A percentile compares a stretch with the other conserved stretches of the same genome.
phyloP scores from a whole-genome alignment of 345 rosid species.

The Salix koriyanagi region DNA sequence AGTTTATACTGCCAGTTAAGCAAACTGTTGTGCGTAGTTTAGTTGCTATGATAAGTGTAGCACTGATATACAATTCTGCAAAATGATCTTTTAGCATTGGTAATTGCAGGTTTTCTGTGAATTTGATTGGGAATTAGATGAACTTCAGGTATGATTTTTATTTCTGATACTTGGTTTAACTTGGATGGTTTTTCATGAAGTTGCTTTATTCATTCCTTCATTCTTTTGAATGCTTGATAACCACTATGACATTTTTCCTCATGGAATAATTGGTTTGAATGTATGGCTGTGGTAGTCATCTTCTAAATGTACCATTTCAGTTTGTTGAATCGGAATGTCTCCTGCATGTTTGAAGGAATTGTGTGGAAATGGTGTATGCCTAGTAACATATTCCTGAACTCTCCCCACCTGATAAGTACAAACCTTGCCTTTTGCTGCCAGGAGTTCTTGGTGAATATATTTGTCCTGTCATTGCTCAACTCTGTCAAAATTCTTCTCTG shows the following conservation, averaged over 20 bases:
- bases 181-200: slow-evolving; percentile 1
- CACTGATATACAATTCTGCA: background rate
- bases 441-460: background rate
- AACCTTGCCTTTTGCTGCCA: background rate
- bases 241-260: background rate
- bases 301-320: background rate
- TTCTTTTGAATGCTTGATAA: background rate
- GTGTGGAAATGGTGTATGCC: background rate
- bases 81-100: slow-evolving; percentile 18
- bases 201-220: background rate
- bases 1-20: background rate
- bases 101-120: slow-evolving; percentile 79
- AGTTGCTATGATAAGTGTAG: background rate
- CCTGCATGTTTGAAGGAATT: background rate
- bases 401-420: background rate
- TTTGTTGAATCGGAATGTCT: background rate
- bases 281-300: background rate
- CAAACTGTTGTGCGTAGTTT: background rate
- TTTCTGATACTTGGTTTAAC: slow-evolving; percentile 2
- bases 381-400: background rate
- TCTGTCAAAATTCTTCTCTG: background rate
- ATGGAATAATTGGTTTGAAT: background rate
- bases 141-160: slow-evolving; percentile 58
- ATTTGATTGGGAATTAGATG: slow-evolving; percentile 93
- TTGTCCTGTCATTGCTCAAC: background rate